phyloP scores from a whole-genome alignment of 805 yeast species.

The Candida fluviatilis region DNA sequence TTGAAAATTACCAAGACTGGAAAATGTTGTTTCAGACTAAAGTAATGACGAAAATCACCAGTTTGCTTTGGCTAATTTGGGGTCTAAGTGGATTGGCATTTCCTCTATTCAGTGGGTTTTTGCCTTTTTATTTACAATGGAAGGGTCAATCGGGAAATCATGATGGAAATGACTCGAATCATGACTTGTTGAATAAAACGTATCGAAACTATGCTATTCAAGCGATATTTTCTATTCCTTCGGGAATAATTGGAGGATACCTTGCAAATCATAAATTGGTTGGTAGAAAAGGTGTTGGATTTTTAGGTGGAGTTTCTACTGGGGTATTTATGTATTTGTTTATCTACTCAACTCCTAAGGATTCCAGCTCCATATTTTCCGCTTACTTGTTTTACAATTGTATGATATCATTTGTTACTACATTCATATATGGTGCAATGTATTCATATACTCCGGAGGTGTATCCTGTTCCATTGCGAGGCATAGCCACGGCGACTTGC shows the following conservation, averaged over 20 bases:
- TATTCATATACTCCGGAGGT: conserved; percentile 11
- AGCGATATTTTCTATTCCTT: conserved; percentile 15
- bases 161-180: conserved; percentile 6
- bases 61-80: conserved; percentile 41
- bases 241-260: conserved; percentile 16
- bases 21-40: conserved; percentile 37
- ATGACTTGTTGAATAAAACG: conserved; percentile 18
- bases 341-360: conserved; percentile 41
- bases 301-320: conserved; percentile 42
- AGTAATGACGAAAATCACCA: conserved; percentile 33
- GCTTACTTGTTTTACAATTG: conserved; percentile 39
- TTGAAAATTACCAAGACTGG: conserved; percentile 14
- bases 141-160: conserved; percentile 15
- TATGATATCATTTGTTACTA: conserved; percentile 19
- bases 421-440: conserved; percentile 35
- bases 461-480: conserved; percentile 10
- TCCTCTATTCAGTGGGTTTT: conserved; percentile 44
- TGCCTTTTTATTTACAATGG: conserved; percentile 42
- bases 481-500: conserved; percentile 10
- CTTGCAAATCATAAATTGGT: conserved; percentile 26
- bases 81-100: conserved; percentile 47
- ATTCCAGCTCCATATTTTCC: conserved; percentile 24
- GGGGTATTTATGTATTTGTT: conserved; percentile 55
- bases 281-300: conserved; percentile 46
- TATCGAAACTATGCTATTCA: conserved; percentile 16